phyloP scores from a whole-genome alignment of 139 green algal species.

The Zygnema cylindricum region DNA sequence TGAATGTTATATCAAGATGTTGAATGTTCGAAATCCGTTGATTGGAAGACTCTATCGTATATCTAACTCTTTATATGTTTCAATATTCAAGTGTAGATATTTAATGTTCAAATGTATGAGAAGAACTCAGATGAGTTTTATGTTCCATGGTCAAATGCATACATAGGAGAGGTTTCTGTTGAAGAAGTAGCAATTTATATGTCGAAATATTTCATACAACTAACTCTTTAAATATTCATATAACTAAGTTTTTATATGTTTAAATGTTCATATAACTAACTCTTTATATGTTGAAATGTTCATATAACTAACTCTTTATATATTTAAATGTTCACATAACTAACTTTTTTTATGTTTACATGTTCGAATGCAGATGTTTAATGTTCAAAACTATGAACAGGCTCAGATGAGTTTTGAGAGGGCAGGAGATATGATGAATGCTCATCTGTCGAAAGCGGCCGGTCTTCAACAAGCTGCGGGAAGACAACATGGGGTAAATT shows the following conservation, averaged over 20 bases:
- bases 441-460: neutral
- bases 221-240: neutral
- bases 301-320: neutral
- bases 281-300: neutral
- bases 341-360: neutral
- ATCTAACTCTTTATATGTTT: too few species aligned
- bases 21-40: too few species aligned
- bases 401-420: constrained; percentile 27
- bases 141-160: too few species aligned
- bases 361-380: constrained; percentile 20
- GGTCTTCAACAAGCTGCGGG: constrained; percentile 19
- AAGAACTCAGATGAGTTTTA: too few species aligned
- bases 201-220: too few species aligned
- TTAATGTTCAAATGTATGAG: too few species aligned
- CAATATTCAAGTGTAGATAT: too few species aligned
- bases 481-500: too few species aligned
- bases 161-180: too few species aligned
- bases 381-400: neutral
- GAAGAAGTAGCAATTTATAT: too few species aligned
- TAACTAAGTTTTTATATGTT: neutral
- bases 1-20: too few species aligned
- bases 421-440: constrained; percentile 6
- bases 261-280: neutral
- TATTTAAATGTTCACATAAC: neutral
- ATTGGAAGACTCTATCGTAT: too few species aligned